Percentiles rank a stretch among this genome's conserved stretches.
Evolutionary conservation across 164 flowering plant genomes (phyloP).

Genomic region (Malania oleifera): DNA sequence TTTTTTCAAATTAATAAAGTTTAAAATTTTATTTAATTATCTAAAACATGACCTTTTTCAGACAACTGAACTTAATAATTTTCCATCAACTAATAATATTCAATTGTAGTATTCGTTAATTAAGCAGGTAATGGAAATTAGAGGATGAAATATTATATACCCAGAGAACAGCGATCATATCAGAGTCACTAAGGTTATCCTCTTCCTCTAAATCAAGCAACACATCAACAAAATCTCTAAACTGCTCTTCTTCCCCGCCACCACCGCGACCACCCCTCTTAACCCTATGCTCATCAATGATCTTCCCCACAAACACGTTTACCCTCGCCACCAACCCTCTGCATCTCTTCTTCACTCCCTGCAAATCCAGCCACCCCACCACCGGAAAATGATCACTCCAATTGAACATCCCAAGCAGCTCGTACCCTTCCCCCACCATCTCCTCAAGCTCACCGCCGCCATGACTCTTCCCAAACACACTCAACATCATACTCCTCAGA

Average conservation of each 20-base stretch:
- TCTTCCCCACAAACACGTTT: conserved; percentile 32
- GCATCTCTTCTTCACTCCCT: conserved; percentile 32
- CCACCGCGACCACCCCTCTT: not conserved
- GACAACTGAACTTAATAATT: no score
- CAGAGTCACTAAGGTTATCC: not conserved
- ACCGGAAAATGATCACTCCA: conserved; percentile 46
- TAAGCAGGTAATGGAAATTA: no score
- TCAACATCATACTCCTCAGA: conserved; percentile 40
- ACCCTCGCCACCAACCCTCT: conserved; percentile 23
- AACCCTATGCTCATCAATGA: conserved; percentile 26
- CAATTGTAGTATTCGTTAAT: no score
- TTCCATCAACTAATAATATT: no score
- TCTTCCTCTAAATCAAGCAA: conserved; percentile 5
- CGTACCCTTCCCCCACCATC: conserved; percentile 51
- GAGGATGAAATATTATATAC: not conserved
- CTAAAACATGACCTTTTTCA: no score
- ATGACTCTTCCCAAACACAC: conserved; percentile 41
- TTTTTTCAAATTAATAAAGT: no score
- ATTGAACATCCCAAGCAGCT: conserved; percentile 39
- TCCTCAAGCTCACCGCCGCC: conserved; percentile 28
- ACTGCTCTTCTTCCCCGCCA: not conserved
- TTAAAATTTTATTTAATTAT: no score
- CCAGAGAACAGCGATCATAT: conserved; percentile 3
- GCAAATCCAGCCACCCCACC: conserved; percentile 33
- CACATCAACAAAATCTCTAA: not conserved